These are phyloP conservation scores for Eucalyptus fibrosa DNA, from an alignment of 345 rosid species.

Conservation along the genomic window DNA sequence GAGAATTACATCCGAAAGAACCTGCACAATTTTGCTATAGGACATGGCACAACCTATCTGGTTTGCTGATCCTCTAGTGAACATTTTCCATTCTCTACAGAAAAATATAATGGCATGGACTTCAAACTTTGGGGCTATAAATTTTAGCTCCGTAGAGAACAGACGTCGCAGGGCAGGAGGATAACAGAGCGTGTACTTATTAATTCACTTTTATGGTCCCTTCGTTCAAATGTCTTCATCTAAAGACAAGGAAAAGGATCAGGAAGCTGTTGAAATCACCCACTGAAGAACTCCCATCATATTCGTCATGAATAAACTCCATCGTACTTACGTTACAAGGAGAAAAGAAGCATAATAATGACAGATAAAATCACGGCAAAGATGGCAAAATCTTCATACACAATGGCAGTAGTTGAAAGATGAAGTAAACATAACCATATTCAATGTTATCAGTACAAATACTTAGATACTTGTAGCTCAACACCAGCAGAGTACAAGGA, in stretches of 20 bases:
- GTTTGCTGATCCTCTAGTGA: neutral
- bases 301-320: neutral
- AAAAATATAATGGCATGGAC: neutral
- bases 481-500: neutral
- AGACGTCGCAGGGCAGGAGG: neutral
- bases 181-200: neutral
- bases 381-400: neutral
- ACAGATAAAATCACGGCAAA: neutral
- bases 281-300: neutral
- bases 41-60: neutral
- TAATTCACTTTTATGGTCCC: neutral
- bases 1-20: neutral
- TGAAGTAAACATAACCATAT: neutral
- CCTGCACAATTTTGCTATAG: neutral
- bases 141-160: neutral
- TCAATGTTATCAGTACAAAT: neutral
- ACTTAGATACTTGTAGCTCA: neutral
- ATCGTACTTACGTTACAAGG: neutral
- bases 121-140: neutral
- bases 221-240: neutral
- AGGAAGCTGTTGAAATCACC: neutral
- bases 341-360: neutral
- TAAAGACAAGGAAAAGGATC: neutral
- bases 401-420: neutral
- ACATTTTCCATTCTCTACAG: neutral